Evolutionary conservation across 345 rosid genomes (phyloP).

Genomic region (Acer campestre): DNA sequence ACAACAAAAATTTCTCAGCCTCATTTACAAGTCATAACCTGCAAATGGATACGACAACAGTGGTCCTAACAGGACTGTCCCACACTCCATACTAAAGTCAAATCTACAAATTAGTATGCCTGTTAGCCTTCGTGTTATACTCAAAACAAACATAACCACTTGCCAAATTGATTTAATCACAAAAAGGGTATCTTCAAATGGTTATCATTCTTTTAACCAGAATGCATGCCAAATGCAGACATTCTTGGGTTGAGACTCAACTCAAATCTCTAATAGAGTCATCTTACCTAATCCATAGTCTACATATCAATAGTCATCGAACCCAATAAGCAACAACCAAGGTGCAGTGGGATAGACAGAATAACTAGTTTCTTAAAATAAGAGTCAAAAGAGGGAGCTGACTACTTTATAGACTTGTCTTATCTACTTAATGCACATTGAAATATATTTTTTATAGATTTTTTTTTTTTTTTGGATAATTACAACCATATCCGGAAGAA

Average conservation of each 20-base stretch:
- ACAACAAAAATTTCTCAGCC: not conserved
- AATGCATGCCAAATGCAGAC: not conserved
- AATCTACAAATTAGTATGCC: not conserved
- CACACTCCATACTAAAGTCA: not conserved
- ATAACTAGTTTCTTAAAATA: not conserved
- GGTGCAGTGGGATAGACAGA: not conserved
- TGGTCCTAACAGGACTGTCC: not conserved
- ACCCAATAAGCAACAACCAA: not conserved
- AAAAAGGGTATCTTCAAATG: not conserved
- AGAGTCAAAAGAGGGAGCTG: not conserved
- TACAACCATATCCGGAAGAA: not conserved
- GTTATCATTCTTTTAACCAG: not conserved
- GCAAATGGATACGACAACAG: not conserved
- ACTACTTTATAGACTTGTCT: not conserved
- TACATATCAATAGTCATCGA: not conserved
- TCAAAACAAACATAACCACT: not conserved
- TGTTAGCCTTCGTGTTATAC: not conserved
- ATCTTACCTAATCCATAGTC: not conserved
- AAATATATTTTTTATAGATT: not conserved
- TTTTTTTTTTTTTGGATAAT: no score
- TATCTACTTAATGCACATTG: not conserved
- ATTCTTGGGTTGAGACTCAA: not conserved
- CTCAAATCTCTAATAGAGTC: not conserved
- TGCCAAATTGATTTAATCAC: not conserved
- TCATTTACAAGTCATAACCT: not conserved